Percentiles rank a stretch among this genome's conserved stretches.
These are phyloP conservation scores for Phlebiopsis gigantea DNA, from an alignment of 768 basidiomycete genomes.

Conservation along the genomic window DNA sequence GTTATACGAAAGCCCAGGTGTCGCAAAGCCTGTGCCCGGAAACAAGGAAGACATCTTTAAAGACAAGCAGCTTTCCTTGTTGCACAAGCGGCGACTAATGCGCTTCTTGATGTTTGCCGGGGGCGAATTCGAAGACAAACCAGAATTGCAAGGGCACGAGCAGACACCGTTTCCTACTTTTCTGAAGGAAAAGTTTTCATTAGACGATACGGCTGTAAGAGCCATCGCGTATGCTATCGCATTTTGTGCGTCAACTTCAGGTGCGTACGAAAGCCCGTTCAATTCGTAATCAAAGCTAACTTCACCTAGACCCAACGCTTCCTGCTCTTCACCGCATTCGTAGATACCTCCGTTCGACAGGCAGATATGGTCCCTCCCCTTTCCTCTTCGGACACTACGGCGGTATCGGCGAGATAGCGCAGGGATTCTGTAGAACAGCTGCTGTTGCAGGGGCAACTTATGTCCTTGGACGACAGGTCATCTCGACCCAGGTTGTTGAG, in stretches of 20 bases:
- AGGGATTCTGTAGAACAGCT: conserved; percentile 84
- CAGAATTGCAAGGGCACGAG: conserved; percentile 54
- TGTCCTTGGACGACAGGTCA: conserved; percentile 54
- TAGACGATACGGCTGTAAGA: conserved; percentile 50
- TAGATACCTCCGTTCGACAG: conserved; percentile 69
- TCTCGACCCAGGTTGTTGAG: conserved; percentile 16
- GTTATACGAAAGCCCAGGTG: conserved; percentile 45
- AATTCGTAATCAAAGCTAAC: neutral
- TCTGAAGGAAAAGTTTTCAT: conserved; percentile 55
- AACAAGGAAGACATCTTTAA: conserved; percentile 95
- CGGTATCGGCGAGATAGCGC: conserved; percentile 85
- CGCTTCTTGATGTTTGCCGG: conserved; percentile 82
- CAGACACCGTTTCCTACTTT: conserved; percentile 56
- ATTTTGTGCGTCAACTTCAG: conserved; percentile 53
- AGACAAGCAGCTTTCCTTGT: conserved; percentile 63
- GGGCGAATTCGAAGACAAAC: conserved; percentile 62
- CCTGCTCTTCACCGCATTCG: conserved; percentile 67
- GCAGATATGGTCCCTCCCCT: conserved; percentile 82
- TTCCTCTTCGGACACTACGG: conserved; percentile 97
- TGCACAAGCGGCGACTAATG: conserved; percentile 90
- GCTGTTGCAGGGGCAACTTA: conserved; percentile 79
- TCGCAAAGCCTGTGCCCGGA: conserved; percentile 64
- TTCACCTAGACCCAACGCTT: conserved; percentile 53
- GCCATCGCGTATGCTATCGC: conserved; percentile 78
- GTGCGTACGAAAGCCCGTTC: conserved; percentile 32